Evolutionary conservation across 352 stramenopile species (phyloP).

Genomic region (Ophiocytium majus): DNA sequence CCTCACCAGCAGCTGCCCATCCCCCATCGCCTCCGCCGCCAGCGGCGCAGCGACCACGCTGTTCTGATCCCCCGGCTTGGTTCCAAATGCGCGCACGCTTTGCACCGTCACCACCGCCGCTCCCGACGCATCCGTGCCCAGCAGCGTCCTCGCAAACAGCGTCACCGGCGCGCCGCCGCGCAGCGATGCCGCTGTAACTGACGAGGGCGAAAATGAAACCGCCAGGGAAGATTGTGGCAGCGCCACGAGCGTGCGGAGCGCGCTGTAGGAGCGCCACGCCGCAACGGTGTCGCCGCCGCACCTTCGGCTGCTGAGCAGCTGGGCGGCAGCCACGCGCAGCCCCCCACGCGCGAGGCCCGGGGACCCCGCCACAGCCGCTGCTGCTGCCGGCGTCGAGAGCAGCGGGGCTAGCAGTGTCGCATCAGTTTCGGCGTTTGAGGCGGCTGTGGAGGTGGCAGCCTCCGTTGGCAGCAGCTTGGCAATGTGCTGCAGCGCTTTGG

Average conservation of each 20-base stretch:
- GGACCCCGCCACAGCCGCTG: background rate
- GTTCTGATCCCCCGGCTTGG: background rate
- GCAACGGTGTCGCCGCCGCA: background rate
- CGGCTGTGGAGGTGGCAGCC: background rate
- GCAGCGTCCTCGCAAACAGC: background rate
- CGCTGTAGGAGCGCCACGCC: background rate
- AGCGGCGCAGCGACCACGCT: background rate
- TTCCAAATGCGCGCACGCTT: background rate
- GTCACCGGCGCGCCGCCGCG: too few relatives aligned
- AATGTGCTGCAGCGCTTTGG: background rate
- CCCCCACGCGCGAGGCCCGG: background rate
- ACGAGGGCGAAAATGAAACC: background rate
- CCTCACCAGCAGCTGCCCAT: background rate
- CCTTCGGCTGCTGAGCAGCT: background rate
- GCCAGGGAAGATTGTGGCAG: background rate
- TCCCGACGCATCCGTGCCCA: background rate
- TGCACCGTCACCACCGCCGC: background rate
- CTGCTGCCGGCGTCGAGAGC: background rate
- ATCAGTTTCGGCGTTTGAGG: background rate
- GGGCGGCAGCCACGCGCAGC: background rate
- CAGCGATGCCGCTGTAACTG: background rate
- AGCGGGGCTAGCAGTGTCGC: background rate
- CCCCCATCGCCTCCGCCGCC: too few relatives aligned
- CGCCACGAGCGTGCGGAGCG: background rate
- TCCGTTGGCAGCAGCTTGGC: background rate